Base-by-base conservation (phyloP, 2,329 filamentous ascomycete species). In the Ophiostoma pallidulum region DNA sequence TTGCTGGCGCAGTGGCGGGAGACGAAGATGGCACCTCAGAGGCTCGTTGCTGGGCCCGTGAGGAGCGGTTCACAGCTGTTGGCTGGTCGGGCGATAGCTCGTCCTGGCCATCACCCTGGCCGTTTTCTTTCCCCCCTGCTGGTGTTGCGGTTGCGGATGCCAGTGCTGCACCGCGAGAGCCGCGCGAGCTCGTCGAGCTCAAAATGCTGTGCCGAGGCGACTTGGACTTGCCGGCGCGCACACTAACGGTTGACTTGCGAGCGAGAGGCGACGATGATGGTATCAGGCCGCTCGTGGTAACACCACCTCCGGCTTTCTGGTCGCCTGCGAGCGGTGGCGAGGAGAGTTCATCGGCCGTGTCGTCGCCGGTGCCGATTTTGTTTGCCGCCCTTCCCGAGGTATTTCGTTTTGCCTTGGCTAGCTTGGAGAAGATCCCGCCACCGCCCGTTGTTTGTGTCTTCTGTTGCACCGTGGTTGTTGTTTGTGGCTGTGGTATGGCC, bases 321-420 rank as follows among this genome's bases (percentile, higher is more conserved):
- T 35, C 31, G 18, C 26, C 46, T 16, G 22, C 33, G 32, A 47
- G 31, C 3, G 51, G 31, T 2, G 52, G 46, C 18, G 61, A 60
- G 13, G 62, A 65, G 8, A 62, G 48, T 42, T 63, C 62, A 47
- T 64, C 60, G 20, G 58, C 33, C 6, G 56, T 56, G 14, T 56
- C 54, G 12, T 36, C 50, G 26, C 32, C 49, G 41, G 19, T 37
- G 35, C 3, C 51, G 40, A 18, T 18, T 12, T 8, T 16, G 6
- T 4, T 31, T 20, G 38, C 48, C 2, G 45, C 26, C 19, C 48
- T 50, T 16, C 38, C n/a, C 6, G 8, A 8, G 10, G 12, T 6
- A 18, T 28, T n/a, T n/a, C 53, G 45, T 31, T 52, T 47, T 6
- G 47, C 41, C 6, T 41, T 32, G 38, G 39, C 42, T 19, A 47